Base-by-base conservation (phyloP, 2,329 filamentous ascomycete species). In the Neofusicoccum laricinum region DNA sequence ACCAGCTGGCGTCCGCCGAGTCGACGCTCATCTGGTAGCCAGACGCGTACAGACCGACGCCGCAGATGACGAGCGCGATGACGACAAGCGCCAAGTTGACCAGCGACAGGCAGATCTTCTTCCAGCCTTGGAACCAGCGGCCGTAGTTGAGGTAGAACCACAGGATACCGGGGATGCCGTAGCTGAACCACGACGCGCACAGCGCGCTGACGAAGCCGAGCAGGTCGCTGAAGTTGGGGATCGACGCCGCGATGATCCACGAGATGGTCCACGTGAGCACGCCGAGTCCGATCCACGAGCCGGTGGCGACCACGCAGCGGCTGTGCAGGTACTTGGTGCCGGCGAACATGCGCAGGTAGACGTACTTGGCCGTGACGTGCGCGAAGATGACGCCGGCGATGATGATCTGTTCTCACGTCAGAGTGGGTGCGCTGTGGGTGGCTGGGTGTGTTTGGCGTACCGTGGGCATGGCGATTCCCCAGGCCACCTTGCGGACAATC, bases 301-400 rank as follows among this genome's bases (percentile, higher is more conserved):
- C 70, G 67, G 63, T 72, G 69, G 74, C 76, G 67, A 76, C 78
- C 69, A 70, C 78, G 70, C 76, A 76, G 63, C 75, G 75, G 1
- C 58, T 84, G 84, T 72, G 85, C 19, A 64, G 62, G 62, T 64
- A 64, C 19, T 46, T 40, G 50, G 62, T 64, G 81, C 61, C 82
- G 76, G 77, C 88, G 87, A 62, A 89, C 71, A 64, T 87, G 83
- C 55, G 86, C 78, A 74, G 89, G 90, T 76, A 73, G 68, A 90
- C 80, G 72, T 89, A 89, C 70, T 89, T 89, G 58, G 82, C 82
- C 8, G 88, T 87, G 2, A 91, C 86, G 66, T 90, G 87, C 30
- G 85, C 87, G 73, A 90, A 89, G 70, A 92, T 90, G 19, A 90
- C 87, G 63, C 89, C 89, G 0, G 88, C 88, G 64, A 92, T 87